Evolutionary conservation across 148 eudicot species (phyloP), one percentile per base, ranked within the genome.

Genomic region (Cornus suecica): DNA sequence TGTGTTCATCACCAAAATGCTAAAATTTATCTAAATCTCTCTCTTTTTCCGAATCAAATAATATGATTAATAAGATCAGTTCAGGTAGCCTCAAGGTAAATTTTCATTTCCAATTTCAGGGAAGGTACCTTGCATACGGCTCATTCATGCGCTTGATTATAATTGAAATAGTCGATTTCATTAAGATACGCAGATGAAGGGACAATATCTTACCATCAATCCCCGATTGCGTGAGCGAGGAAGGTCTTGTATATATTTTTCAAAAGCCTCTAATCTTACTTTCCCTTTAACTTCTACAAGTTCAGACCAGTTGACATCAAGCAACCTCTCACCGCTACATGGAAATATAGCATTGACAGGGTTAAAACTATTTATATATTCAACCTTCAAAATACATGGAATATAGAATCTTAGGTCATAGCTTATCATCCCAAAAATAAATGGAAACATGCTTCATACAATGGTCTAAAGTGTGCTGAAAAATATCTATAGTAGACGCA

Each of bases 251-350:
- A 92, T 87, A 76, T 90, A 92, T 82, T 92, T 90, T 77, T 92
- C 95, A 68, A 92, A 92, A 42, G 91, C 97, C 73, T 92, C 89
- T 81, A 90, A 73, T 80, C 84, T 87, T 82, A 89, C 91, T 89
- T 90, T 92, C 79, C 97, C 97, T 84, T 85, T 89, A 37, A 90
- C 93, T 86, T 86, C 97, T 75, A 92, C 80, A 64, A 81, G 80
- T 62, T 83, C 84, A 68, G 86, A 79, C 94, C 97, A 92, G 80
- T 74, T 84, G 82, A 85, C 56, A 78, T 85, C 89, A 77, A 79
- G 91, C 89, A 90, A 85, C 89, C 87, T 90, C 79, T 92, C 94
- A 80, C 97, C 97, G 61, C 97, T 92, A 85, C 90, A 90, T 42
- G 79, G 65, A 85, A 83, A 76, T 72, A 37, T 66, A 81, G 27